Evolutionary conservation across 805 yeast species (phyloP).

Genomic region (Candida boleticola): DNA sequence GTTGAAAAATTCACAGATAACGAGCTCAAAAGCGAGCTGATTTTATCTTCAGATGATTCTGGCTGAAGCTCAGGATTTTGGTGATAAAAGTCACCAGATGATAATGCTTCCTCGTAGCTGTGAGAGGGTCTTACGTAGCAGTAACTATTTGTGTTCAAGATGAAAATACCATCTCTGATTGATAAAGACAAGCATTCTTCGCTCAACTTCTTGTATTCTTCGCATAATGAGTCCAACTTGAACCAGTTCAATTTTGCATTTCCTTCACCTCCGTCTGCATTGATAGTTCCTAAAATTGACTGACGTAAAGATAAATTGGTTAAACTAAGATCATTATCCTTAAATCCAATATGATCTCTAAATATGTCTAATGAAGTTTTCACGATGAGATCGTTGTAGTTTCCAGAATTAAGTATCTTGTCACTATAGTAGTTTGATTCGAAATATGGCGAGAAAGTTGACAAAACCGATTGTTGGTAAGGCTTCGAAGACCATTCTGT

Average conservation of each 20-base stretch:
- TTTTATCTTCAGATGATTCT: slow-evolving; percentile 12
- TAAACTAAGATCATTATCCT: slow-evolving; percentile 1
- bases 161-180: slow-evolving; percentile 6
- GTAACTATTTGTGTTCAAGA: slow-evolving; percentile 31
- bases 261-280: slow-evolving; percentile 13
- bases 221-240: slow-evolving; percentile 67
- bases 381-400: slow-evolving; percentile 48
- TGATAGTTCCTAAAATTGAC: slow-evolving; percentile 24
- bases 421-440: slow-evolving; percentile 39
- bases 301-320: slow-evolving; percentile 19
- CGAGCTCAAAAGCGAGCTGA: slow-evolving; percentile 19
- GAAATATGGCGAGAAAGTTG: slow-evolving; percentile 20
- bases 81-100: background rate
- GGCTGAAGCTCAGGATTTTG: slow-evolving; percentile 8
- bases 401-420: slow-evolving; percentile 48
- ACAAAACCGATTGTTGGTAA: slow-evolving; percentile 8
- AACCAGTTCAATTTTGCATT: slow-evolving; percentile 56
- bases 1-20: slow-evolving; percentile 26
- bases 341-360: slow-evolving; percentile 32
- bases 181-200: slow-evolving; percentile 58
- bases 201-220: slow-evolving; percentile 61
- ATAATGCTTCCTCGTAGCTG: slow-evolving; percentile 21
- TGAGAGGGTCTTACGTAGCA: slow-evolving; percentile 32
- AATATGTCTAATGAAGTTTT: slow-evolving; percentile 53
- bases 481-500: slow-evolving; percentile 15